Conservation (phyloP, 306 rosid species). For the Prunus salicina region DNA sequence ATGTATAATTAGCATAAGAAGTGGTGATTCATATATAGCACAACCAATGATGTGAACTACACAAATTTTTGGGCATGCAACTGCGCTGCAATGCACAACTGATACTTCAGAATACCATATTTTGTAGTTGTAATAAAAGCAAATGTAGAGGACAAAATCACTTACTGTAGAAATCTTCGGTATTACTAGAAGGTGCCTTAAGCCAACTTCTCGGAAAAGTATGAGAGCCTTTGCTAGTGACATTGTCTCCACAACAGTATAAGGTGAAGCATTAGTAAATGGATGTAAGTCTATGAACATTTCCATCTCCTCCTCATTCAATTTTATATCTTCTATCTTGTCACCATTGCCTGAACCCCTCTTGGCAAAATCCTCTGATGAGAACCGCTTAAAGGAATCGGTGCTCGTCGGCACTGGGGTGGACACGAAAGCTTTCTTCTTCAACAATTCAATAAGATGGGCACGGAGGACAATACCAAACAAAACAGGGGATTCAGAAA, state of each 20-base stretch:
- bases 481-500: slow-evolving; percentile 51
- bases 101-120: not conserved
- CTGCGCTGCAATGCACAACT: not conserved
- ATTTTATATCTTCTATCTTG: slow-evolving; percentile 51
- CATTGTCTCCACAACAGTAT: slow-evolving; percentile 90
- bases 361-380: slow-evolving; percentile 70
- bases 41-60: not conserved
- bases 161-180: slow-evolving; percentile 84
- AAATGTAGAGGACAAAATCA: slow-evolving; percentile 18
- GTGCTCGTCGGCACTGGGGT: slow-evolving; percentile 31
- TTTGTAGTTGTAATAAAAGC: not conserved
- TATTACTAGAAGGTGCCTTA: slow-evolving; percentile 85
- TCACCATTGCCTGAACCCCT: slow-evolving; percentile 51
- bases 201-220: slow-evolving; percentile 78
- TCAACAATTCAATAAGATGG: slow-evolving; percentile 73
- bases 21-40: not conserved
- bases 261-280: slow-evolving; percentile 82
- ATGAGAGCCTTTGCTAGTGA: slow-evolving; percentile 78
- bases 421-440: slow-evolving; percentile 61
- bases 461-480: slow-evolving; percentile 78
- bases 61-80: not conserved
- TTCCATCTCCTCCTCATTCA: slow-evolving; percentile 77
- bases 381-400: slow-evolving; percentile 38
- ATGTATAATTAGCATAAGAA: not conserved
- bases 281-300: slow-evolving; percentile 91